Conservation (phyloP, 2,329 filamentous ascomycete genomes). For the Diaporthe ampelina region DNA sequence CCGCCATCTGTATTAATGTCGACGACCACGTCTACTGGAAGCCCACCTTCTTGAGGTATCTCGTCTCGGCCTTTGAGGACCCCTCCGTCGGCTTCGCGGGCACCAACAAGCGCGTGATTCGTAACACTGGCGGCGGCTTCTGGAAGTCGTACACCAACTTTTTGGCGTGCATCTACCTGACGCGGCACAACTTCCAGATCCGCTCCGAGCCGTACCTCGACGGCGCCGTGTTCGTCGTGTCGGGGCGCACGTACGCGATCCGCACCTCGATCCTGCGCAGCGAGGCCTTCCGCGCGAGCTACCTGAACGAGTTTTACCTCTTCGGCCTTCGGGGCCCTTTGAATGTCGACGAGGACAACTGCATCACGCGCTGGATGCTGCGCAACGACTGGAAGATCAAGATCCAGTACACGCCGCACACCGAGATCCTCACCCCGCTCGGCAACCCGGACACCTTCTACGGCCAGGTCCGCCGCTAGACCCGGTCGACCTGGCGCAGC, state of each 20-base stretch:
- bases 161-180: conserved; percentile 70
- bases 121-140: conserved; percentile 48
- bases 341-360: conserved; percentile 73
- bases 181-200: conserved; percentile 74
- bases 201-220: conserved; percentile 69
- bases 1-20: conserved; percentile 59
- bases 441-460: conserved; percentile 65
- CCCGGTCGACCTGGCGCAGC: conserved; percentile 69
- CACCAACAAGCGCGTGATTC: conserved; percentile 67
- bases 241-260: conserved; percentile 66
- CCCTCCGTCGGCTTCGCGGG: conserved; percentile 65
- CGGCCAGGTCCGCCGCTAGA: conserved; percentile 69
- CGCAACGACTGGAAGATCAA: conserved; percentile 64
- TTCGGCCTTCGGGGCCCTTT: conserved; percentile 59
- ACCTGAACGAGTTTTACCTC: conserved; percentile 65
- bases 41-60: conserved; percentile 54
- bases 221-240: conserved; percentile 70
- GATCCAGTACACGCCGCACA: conserved; percentile 65
- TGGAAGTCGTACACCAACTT: conserved; percentile 63
- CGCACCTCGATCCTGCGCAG: conserved; percentile 64
- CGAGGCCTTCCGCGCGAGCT: conserved; percentile 57
- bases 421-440: conserved; percentile 65
- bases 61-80: conserved; percentile 62
- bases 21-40: conserved; percentile 70
- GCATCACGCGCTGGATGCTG: conserved; percentile 67